phyloP scores from a whole-genome alignment of 257 asterid genomes.

The Cordia subcordata region DNA sequence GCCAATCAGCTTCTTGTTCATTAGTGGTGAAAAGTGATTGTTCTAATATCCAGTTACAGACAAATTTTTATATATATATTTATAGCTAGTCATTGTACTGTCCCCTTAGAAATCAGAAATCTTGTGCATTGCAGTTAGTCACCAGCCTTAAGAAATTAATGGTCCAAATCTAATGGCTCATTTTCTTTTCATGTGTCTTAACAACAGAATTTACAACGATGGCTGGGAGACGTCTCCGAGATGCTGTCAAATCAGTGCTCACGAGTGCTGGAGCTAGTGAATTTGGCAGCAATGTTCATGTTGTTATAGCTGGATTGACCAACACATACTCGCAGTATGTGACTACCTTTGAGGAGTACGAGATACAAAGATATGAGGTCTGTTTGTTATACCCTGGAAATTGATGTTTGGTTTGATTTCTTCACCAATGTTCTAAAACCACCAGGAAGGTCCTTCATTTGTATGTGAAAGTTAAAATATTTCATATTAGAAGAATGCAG shows the following conservation, averaged over 20 bases:
- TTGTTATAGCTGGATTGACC: slow-evolving; percentile 93
- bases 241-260: slow-evolving; percentile 66
- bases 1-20: too few relatives aligned
- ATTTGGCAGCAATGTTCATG: slow-evolving; percentile 55
- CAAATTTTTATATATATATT: too few relatives aligned
- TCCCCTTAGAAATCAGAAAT: not conserved
- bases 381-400: slow-evolving; percentile 15
- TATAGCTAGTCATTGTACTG: not conserved
- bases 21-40: too few relatives aligned
- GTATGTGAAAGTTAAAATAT: too few relatives aligned
- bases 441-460: too few relatives aligned
- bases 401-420: not conserved
- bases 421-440: too few relatives aligned
- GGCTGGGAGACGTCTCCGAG: slow-evolving; percentile 98
- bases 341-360: slow-evolving; percentile 87
- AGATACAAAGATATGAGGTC: slow-evolving; percentile 98
- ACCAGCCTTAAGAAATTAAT: not conserved
- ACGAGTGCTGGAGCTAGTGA: slow-evolving; percentile 39
- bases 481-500: too few relatives aligned
- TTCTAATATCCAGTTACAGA: too few relatives aligned
- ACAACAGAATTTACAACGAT: slow-evolving; percentile 84
- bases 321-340: slow-evolving; percentile 91
- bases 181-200: not conserved
- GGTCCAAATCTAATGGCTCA: not conserved
- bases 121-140: not conserved